A percentile compares a stretch with the other conserved stretches of the same genome.
phyloP scores from a whole-genome alignment of 768 basidiomycete species.

The Crucibulum laeve region DNA sequence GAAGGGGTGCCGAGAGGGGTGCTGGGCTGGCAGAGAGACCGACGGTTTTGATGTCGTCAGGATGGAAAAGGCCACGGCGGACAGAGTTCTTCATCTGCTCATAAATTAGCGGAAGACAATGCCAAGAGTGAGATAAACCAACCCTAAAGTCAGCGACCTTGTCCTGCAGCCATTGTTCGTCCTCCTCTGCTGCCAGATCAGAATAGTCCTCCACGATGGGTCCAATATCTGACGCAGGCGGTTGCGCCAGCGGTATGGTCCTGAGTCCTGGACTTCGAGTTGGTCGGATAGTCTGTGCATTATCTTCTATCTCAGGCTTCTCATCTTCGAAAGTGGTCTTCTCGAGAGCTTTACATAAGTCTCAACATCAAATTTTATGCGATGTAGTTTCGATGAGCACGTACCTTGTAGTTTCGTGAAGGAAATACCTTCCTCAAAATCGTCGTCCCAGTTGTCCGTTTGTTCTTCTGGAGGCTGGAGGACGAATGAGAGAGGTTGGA shows the following conservation, averaged over 20 bases:
- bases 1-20: slow-evolving; percentile 67
- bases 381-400: slow-evolving; percentile 1
- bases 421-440: slow-evolving; percentile 93
- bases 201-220: slow-evolving; percentile 90
- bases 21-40: slow-evolving; percentile 53
- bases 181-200: slow-evolving; percentile 78
- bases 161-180: slow-evolving; percentile 59
- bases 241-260: slow-evolving; percentile 50
- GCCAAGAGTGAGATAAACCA: slow-evolving; percentile 8
- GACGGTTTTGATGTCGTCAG: slow-evolving; percentile 82
- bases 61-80: slow-evolving; percentile 79
- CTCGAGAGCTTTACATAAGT: slow-evolving; percentile 47
- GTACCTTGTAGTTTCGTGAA: slow-evolving; percentile 75
- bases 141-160: slow-evolving; percentile 88
- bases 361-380: slow-evolving; percentile 4
- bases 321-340: slow-evolving; percentile 56
- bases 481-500: slow-evolving; percentile 60
- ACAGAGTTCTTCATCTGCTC: slow-evolving; percentile 63
- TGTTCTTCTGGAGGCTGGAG: slow-evolving; percentile 78
- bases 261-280: slow-evolving; percentile 61
- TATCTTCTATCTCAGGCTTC: slow-evolving; percentile 58
- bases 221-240: slow-evolving; percentile 56
- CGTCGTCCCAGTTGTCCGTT: slow-evolving; percentile 97
- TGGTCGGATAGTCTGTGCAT: slow-evolving; percentile 77
- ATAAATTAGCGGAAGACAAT: background rate